phyloP scores from a whole-genome alignment of 257 asterid genomes.

The Rehmannia glutinosa region DNA sequence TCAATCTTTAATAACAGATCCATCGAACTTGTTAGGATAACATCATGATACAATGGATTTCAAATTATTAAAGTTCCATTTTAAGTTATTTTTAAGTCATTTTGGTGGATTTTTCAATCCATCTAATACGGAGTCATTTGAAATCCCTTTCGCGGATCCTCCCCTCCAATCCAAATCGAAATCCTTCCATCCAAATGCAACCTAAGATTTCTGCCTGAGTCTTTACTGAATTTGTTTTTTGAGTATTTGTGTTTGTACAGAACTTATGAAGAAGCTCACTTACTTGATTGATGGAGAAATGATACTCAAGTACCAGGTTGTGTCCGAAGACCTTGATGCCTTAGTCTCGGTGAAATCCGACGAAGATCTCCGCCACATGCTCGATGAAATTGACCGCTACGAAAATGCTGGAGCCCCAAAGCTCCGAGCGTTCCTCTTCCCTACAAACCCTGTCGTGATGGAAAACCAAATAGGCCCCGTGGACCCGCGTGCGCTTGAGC shows the following conservation, averaged over 20 bases:
- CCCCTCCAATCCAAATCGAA: too few species aligned
- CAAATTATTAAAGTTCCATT: too few species aligned
- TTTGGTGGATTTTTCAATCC: neutral
- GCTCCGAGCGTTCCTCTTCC: slow-evolving; percentile 73
- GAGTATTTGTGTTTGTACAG: slow-evolving; percentile 28
- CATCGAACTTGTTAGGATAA: too few species aligned
- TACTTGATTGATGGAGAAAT: slow-evolving; percentile 59
- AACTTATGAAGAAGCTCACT: slow-evolving; percentile 71
- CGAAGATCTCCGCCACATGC: slow-evolving; percentile 78
- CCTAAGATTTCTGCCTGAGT: neutral
- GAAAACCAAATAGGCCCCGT: slow-evolving; percentile 26
- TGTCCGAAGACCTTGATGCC: slow-evolving; percentile 81
- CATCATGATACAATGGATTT: too few species aligned
- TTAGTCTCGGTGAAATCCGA: slow-evolving; percentile 67
- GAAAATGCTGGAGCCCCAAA: slow-evolving; percentile 43
- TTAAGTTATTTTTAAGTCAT: neutral
- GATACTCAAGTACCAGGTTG: slow-evolving; percentile 72
- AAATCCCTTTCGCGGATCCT: too few species aligned
- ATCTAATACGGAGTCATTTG: too few species aligned
- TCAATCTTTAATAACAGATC: too few species aligned
- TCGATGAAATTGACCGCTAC: slow-evolving; percentile 52
- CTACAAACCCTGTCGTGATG: slow-evolving; percentile 32
- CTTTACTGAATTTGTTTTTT: neutral
- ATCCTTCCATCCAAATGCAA: too few species aligned
- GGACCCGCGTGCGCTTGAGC: slow-evolving; percentile 46